Percentiles rank a stretch among this genome's conserved stretches.
phyloP scores from a whole-genome alignment of 23 red algal genomes.

The Gracilariopsis chorda region DNA sequence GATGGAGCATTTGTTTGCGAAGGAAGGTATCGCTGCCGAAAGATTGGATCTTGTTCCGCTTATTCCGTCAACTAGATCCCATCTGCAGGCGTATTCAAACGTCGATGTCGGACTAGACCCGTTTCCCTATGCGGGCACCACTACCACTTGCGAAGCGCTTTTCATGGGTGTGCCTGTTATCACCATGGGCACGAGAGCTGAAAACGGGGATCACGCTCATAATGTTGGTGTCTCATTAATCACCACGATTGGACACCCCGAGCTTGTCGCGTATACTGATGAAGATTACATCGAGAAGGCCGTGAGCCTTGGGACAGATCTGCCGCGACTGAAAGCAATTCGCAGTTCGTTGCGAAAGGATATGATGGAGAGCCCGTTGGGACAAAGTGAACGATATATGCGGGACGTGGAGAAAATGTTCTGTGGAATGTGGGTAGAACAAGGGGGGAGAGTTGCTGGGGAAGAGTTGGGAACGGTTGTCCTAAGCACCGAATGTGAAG shows the following conservation, averaged over 20 bases:
- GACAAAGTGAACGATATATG: conserved; percentile 40
- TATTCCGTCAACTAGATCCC: conserved; percentile 65
- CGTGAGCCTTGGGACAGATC: conserved; percentile 46
- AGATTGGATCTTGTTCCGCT: conserved; percentile 78
- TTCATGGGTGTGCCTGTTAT: conserved; percentile 90
- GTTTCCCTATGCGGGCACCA: conserved; percentile 90
- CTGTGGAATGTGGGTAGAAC: conserved; percentile 67
- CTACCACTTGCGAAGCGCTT: conserved; percentile 84
- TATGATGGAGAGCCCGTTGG: conserved; percentile 74
- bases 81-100: conserved; percentile 66
- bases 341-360: conserved; percentile 42
- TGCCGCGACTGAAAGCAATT: conserved; percentile 43
- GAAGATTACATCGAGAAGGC: conserved; percentile 76
- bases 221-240: conserved; percentile 70
- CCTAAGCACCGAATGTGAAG: not conserved
- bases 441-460: conserved; percentile 59
- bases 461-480: not conserved
- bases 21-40: conserved; percentile 27
- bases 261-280: conserved; percentile 55
- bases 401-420: conserved; percentile 60
- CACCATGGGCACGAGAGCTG: conserved; percentile 25
- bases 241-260: conserved; percentile 64
- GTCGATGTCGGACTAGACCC: conserved; percentile 82
- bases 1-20: conserved; percentile 67
- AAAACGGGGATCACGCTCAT: conserved; percentile 65